phyloP scores from a whole-genome alignment of 768 basidiomycete genomes.

The Leccinellum rugosiceps region DNA sequence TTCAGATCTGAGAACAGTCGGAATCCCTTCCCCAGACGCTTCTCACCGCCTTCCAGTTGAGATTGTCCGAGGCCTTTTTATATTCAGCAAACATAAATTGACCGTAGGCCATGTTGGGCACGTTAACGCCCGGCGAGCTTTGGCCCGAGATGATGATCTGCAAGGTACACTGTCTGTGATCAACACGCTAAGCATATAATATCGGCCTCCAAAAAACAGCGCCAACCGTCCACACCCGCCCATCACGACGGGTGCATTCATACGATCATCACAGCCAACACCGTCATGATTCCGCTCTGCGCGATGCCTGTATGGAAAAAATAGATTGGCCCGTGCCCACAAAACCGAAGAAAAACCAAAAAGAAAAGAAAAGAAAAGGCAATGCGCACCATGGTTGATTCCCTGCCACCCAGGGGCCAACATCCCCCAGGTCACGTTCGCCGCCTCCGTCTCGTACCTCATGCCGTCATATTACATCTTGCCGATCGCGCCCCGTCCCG shows the following conservation, averaged over 20 bases:
- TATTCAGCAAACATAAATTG: no score
- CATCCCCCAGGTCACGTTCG: slow-evolving; percentile 48
- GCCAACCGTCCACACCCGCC: not conserved
- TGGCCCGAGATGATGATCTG: slow-evolving; percentile 64
- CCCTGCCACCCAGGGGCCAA: slow-evolving; percentile 49
- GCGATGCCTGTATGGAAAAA: slow-evolving; percentile 44
- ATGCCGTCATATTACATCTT: slow-evolving; percentile 40
- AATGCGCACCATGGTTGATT: slow-evolving; percentile 45
- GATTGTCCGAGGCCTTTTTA: no score
- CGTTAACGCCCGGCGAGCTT: slow-evolving; percentile 56
- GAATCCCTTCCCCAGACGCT: no score
- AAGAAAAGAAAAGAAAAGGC: not conserved
- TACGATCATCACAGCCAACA: slow-evolving; percentile 51
- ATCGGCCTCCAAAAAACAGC: no score
- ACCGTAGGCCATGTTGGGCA: no score
- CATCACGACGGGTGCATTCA: slow-evolving; percentile 10
- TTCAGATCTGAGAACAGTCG: no score
- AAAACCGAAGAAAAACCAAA: not conserved
- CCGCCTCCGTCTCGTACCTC: slow-evolving; percentile 44
- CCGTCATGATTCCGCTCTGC: slow-evolving; percentile 51
- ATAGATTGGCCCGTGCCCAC: not conserved
- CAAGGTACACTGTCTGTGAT: not conserved
- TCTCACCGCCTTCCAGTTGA: no score
- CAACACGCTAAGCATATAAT: not conserved
- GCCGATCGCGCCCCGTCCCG: slow-evolving; percentile 32